Evolutionary conservation across 805 yeast species (phyloP).

Genomic region (Candida silvatica): DNA sequence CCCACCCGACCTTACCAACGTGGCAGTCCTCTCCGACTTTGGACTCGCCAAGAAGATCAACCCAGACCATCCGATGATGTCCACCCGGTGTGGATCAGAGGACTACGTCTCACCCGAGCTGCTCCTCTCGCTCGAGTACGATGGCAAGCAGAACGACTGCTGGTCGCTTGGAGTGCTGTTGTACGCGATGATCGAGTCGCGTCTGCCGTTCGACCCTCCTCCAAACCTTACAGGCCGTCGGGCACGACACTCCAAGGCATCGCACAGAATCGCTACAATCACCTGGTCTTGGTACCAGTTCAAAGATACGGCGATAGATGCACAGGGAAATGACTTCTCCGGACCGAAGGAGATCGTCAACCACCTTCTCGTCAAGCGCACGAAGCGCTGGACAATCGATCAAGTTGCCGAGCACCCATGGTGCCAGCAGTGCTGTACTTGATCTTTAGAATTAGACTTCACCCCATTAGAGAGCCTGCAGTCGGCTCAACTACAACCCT

Average conservation of each 20-base stretch:
- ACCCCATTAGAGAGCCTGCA: not conserved
- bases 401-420: slow-evolving; percentile 19
- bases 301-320: slow-evolving; percentile 21
- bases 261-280: slow-evolving; percentile 86
- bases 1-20: slow-evolving; percentile 6
- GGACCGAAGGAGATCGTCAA: slow-evolving; percentile 44
- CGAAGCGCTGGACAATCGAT: slow-evolving; percentile 29
- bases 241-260: slow-evolving; percentile 47
- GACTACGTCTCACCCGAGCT: slow-evolving; percentile 96
- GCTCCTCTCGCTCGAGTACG: slow-evolving; percentile 82
- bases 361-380: slow-evolving; percentile 38
- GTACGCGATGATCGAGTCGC: slow-evolving; percentile 73
- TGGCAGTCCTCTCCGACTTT: slow-evolving; percentile 72
- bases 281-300: slow-evolving; percentile 81
- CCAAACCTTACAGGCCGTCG: slow-evolving; percentile 41
- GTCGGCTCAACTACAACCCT: not conserved
- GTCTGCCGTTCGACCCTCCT: slow-evolving; percentile 88
- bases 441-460: not conserved
- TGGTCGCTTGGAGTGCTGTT: slow-evolving; percentile 96
- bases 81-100: slow-evolving; percentile 92
- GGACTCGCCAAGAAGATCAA: slow-evolving; percentile 74
- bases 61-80: slow-evolving; percentile 50
- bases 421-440: not conserved
- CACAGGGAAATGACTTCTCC: slow-evolving; percentile 9
- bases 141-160: slow-evolving; percentile 83